Evolutionary conservation across 1,284 basidiomycete species (phyloP), one percentile per base, ranked within the genome.

Genomic region (Gymnopus androsaceus): DNA sequence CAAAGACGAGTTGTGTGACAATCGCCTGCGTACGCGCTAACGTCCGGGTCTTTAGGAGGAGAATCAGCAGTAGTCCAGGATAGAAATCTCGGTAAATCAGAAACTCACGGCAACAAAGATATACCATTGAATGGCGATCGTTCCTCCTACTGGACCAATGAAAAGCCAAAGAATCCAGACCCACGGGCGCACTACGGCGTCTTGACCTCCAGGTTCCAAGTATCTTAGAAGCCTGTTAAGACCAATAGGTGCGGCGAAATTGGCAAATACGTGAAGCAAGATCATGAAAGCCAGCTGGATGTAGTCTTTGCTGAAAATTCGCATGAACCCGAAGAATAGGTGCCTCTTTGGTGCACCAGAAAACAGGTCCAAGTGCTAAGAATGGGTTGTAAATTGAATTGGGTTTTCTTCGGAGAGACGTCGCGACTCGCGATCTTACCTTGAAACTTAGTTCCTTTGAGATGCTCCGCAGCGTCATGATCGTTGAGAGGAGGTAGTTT

Each of bases 91-190:
- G 33, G 12, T 19, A n/a, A 12, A 27, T 21, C 1, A 40, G 15
- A 17, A n/a, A 60, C 68, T 56, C 55, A 72, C 70, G 2, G 65
- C 63, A 28, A 74, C 57, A 57, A 71, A 75, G 30, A 75, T 67
- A 55, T 72, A 77, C 65, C 65, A 70, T 47, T 77, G 74, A 44
- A 73, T 67, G 9, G 65, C 65, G 9, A 75, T 49, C 3, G 73
- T 72, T 15, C 71, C 71, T 44, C 76, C 30, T 11, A 80, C 63
- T 2, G 85, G 85, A 7, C 83, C 87, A 2, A 84, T 17, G 67
- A 88, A 84, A 8, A 90, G 74, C 64, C 78, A 73, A 2, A 71
- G 44, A 34, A 90, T 79, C 88, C 88, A 91, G 19, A 89, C 78
- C 79, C 76, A 82, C 0, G 81, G 82, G 11, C 73, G 71, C 19